Evolutionary conservation across 257 asterid genomes (phyloP), one percentile per base, ranked within the genome.

Genomic region (Henckelia pumila): DNA sequence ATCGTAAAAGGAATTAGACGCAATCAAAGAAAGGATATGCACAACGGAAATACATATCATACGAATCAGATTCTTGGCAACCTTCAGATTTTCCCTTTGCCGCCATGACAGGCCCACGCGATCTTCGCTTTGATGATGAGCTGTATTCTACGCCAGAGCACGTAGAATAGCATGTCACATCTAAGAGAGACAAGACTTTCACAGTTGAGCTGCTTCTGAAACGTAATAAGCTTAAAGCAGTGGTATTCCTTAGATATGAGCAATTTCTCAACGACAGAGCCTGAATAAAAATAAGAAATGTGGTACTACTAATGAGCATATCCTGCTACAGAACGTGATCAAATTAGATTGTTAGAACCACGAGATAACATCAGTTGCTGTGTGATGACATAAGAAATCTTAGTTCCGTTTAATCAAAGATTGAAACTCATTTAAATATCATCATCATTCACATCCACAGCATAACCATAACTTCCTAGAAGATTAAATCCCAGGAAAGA

Each of bases 91-190:
- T 82, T 63, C 84, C 84, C 75, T 82, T 89, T 19, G 82, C 93
- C n/a, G 95, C 95, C 93, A 89, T 77, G 66, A 89, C 82, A 47
- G 95, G 96, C 60, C 90, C 87, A 56, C 86, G 86, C 2, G 86
- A 84, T 66, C 93, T 82, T 76, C 86, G 59, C 71, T 86, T 89
- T 17, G 84, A 75, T 23, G 95, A 82, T 44, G 82, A 73, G 73
- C 53, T 16, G 59, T 75, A 73, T 53, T 85, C 89, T 69, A 73
- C 67, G 72, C 69, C 82, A 56, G 86, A 78, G 77, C 69, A 66
- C 37, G 87, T 80, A 72, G 82, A 87, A 77, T 84, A 81, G 80
- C 75, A 78, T 8, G 82, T 66, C 65, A 68, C 75, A 20, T 75
- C 77, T 20, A 87, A 61, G 68, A 84, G 85, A 68, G 89, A 77